phyloP scores from a whole-genome alignment of 257 asterid genomes.

The Solanum dulcamara region DNA sequence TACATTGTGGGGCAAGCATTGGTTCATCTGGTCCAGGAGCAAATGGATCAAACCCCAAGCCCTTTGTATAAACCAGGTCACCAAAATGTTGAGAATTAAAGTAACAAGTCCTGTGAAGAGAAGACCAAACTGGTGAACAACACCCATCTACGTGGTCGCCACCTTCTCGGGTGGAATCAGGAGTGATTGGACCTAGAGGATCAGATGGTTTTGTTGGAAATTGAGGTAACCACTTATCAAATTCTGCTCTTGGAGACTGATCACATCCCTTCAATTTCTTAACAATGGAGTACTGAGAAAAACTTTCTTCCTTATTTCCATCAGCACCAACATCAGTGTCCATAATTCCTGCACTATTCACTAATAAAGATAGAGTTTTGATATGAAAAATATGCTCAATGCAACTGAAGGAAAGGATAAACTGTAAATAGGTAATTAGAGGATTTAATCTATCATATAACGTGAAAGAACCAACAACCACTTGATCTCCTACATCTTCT shows the following conservation, averaged over 20 bases:
- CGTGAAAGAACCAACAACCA: not conserved
- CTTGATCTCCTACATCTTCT: not conserved
- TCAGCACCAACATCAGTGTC: conserved; percentile 13
- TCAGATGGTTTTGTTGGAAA: not conserved
- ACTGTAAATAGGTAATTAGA: not conserved
- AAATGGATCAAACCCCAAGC: conserved; percentile 34
- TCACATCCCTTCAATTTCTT: not conserved
- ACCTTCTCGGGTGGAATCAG: conserved; percentile 22
- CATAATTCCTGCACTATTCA: conserved; percentile 3
- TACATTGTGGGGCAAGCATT: conserved; percentile 31
- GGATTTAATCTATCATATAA: not conserved
- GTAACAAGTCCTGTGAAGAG: conserved; percentile 1
- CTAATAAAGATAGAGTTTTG: not conserved
- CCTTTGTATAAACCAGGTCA: conserved; percentile 2
- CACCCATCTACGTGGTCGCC: conserved; percentile 4
- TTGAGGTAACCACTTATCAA: not conserved
- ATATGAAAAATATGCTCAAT: not conserved
- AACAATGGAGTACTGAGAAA: not conserved
- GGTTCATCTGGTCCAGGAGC: conserved; percentile 37
- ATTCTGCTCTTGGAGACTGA: not conserved
- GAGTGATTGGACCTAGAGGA: conserved; percentile 25
- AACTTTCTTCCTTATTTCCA: conserved; percentile 2
- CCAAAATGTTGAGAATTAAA: not conserved
- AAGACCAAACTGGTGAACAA: conserved; percentile 14
- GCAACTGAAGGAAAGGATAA: not conserved